phyloP scores from a whole-genome alignment of 148 eudicot species.

The Selenicereus undatus region DNA sequence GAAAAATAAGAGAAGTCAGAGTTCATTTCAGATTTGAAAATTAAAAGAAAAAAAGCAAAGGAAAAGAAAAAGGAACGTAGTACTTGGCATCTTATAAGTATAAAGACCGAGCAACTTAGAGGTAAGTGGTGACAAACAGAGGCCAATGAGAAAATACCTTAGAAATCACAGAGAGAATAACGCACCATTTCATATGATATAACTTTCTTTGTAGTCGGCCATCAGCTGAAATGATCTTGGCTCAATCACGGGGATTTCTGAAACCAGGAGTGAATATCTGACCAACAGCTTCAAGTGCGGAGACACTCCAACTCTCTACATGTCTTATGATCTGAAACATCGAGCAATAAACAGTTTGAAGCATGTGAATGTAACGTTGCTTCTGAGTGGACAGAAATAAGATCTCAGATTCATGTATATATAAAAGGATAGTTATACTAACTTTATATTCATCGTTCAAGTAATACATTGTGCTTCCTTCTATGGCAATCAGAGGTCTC shows the following conservation, averaged over 20 bases:
- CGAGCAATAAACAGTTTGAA: conserved; percentile 1
- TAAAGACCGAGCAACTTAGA: background rate
- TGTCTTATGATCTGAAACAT: conserved; percentile 65
- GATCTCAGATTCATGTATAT: no score
- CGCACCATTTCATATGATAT: background rate
- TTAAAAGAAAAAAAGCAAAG: background rate
- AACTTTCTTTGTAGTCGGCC: conserved; percentile 10
- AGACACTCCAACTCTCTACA: conserved; percentile 82
- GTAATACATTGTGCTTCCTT: conserved; percentile 75
- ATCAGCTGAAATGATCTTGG: background rate
- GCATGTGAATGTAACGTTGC: background rate
- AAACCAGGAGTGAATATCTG: conserved; percentile 74
- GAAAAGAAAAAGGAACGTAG: background rate
- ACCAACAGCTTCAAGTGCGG: conserved; percentile 83
- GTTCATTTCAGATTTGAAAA: background rate
- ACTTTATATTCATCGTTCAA: conserved; percentile 55
- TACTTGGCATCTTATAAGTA: background rate
- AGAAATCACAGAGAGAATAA: background rate
- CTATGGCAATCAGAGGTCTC: conserved; percentile 74
- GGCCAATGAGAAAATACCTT: background rate
- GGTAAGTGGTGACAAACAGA: background rate
- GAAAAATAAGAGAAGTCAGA: no score
- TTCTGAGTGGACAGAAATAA: background rate
- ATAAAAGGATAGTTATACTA: conserved; percentile 22
- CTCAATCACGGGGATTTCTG: conserved; percentile 30